Percentiles rank a stretch among this genome's conserved stretches.
These are phyloP conservation scores for Pseudocohnilembus persalinus DNA, from an alignment of 169 alveolate species.

Conservation along the genomic window DNA sequence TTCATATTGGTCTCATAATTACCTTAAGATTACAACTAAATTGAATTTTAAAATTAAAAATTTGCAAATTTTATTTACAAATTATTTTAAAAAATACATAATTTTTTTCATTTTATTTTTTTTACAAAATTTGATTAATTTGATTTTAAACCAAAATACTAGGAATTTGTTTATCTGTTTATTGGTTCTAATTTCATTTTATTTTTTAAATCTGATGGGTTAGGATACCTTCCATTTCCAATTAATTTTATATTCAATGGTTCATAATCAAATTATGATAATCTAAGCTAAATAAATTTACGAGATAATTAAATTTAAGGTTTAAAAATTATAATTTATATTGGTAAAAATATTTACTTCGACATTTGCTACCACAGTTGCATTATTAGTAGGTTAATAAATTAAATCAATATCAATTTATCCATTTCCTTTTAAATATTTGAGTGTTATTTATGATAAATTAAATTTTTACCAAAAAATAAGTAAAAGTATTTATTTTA, in stretches of 20 bases:
- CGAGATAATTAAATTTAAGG: no score
- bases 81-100: no score
- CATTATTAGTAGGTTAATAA: constrained; percentile 64
- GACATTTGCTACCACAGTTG: constrained; percentile 73
- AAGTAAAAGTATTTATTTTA: no score
- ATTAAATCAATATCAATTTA: constrained; percentile 62
- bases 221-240: constrained; percentile 70
- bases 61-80: no score
- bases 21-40: no score
- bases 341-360: constrained; percentile 23
- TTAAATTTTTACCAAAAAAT: no score
- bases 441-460: no score
- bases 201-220: constrained; percentile 37
- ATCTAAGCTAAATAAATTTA: constrained; percentile 48
- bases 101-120: no score
- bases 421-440: constrained; percentile 8
- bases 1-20: no score
- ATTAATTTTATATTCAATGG: constrained; percentile 67
- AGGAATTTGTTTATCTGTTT: not conserved
- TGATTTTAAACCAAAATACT: not conserved
- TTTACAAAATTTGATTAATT: not conserved
- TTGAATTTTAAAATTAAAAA: no score
- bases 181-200: constrained; percentile 27
- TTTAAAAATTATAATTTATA: not conserved
- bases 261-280: constrained; percentile 77